Base-by-base conservation (phyloP, 164 flowering plant genomes). In the Sedum album region DNA sequence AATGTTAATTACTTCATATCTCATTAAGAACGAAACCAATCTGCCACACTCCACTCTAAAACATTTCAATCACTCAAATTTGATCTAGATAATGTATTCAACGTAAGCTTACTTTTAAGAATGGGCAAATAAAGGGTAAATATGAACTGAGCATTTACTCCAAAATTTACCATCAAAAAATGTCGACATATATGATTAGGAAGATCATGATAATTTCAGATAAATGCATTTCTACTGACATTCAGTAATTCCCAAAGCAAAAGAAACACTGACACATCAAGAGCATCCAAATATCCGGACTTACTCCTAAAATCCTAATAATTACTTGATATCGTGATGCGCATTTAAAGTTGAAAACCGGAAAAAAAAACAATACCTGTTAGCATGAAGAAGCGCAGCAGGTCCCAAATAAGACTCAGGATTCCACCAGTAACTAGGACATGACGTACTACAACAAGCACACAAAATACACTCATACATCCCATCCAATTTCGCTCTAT, bases 401-500 rank as follows among this genome's bases (percentile, higher is more conserved):
- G 99, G 97, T 15, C 99, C 97, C 17, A 95, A 83, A 70, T 90
- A 94, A 17, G 86, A 72, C 74, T 94, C 99, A 10, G 99, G 92
- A 69, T 91, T 94, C 99, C 99, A 94, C 99, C 99, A 94, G 70
- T 94, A 69, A 60, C 66, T 69, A 4, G 71, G 71, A 8, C 66
- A 61, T 4, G 53, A 69, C 28, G 66, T 60, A 42, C 66, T 60
- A 30, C 69, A 92, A 73, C 99, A 95, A 65, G 97, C 94, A 62
- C 99, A 95, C 21, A 95, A 74, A 31, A 95, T 95, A 71, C 99
- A 95, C 83, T 95, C 97, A 67, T 95, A 95, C 97, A 95, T 90
- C 75, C 99, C 99, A 70, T 92, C 97, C 6, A 91, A 82, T 86
- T 95, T 95, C 10, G 85, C 85, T 76, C 97, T 69, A 69, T 90